Evolutionary conservation across 2,329 filamentous ascomycete genomes (phyloP).

Genomic region (Dactylella cylindrospora): DNA sequence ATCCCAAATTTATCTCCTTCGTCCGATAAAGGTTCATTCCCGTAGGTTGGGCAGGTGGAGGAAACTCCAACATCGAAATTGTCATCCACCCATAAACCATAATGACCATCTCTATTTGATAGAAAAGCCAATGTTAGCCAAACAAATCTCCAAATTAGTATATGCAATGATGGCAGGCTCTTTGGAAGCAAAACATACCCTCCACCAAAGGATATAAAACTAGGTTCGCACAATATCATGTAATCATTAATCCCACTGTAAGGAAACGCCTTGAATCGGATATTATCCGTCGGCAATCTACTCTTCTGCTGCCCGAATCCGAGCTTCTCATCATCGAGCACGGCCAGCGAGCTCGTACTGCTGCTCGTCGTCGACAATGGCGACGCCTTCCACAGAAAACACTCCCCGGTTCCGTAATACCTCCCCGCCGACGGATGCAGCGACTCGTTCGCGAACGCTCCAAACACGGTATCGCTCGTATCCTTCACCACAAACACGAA

Average conservation of each 20-base stretch:
- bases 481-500: slow-evolving; percentile 89
- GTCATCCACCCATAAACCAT: slow-evolving; percentile 90
- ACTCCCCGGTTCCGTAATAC: slow-evolving; percentile 96
- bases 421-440: slow-evolving; percentile 73
- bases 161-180: neutral
- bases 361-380: slow-evolving; percentile 57
- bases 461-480: slow-evolving; percentile 68
- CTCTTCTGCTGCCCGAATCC: neutral
- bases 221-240: slow-evolving; percentile 86
- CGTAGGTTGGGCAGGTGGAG: slow-evolving; percentile 82
- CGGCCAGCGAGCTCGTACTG: slow-evolving; percentile 46
- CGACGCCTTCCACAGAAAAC: slow-evolving; percentile 82
- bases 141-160: neutral
- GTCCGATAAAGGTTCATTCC: slow-evolving; percentile 90
- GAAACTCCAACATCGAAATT: slow-evolving; percentile 81
- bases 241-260: slow-evolving; percentile 97
- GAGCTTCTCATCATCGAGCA: slow-evolving; percentile 2
- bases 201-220: slow-evolving; percentile 82
- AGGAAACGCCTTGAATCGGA: slow-evolving; percentile 95
- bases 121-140: slow-evolving; percentile 2
- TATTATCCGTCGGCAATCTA: slow-evolving; percentile 51
- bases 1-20: slow-evolving; percentile 91
- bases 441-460: slow-evolving; percentile 87
- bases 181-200: slow-evolving; percentile 56
- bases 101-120: slow-evolving; percentile 68